Percentiles rank a stretch among this genome's conserved stretches.
Evolutionary conservation across 2,329 filamentous ascomycete genomes (phyloP).

Genomic region (Fusarium verticillioides): DNA sequence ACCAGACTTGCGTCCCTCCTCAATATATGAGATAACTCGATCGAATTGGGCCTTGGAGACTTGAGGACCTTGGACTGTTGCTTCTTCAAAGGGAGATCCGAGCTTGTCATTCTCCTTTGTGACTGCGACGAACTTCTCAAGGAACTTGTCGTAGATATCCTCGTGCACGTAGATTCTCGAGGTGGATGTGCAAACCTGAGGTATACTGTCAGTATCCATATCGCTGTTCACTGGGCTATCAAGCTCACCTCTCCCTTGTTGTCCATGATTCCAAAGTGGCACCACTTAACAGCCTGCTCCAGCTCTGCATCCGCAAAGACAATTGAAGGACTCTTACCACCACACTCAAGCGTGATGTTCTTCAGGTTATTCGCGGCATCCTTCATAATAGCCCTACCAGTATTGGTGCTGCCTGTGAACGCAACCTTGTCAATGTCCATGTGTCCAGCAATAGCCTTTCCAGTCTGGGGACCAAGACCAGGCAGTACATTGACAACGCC

Average conservation of each 20-base stretch:
- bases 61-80: constrained; percentile 74
- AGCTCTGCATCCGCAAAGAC: constrained; percentile 69
- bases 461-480: constrained; percentile 71
- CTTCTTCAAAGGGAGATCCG: constrained; percentile 70
- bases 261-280: constrained; percentile 56
- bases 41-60: constrained; percentile 73
- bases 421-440: constrained; percentile 74
- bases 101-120: constrained; percentile 63
- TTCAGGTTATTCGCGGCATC: constrained; percentile 68
- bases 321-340: constrained; percentile 67
- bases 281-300: constrained; percentile 68
- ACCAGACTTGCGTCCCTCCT: constrained; percentile 70
- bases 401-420: constrained; percentile 75
- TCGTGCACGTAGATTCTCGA: constrained; percentile 70
- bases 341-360: constrained; percentile 68
- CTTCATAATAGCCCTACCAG: constrained; percentile 76
- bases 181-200: constrained; percentile 66
- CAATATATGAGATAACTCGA: constrained; percentile 72
- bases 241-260: constrained; percentile 65
- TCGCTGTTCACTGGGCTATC: accelerated
- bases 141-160: constrained; percentile 66
- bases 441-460: constrained; percentile 71
- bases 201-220: background rate
- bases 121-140: constrained; percentile 63
- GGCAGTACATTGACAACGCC: constrained; percentile 79